Evolutionary conservation across 495 filamentous ascomycete species (phyloP), one percentile per base, ranked within the genome.

Genomic region (Penicillium arizonense): DNA sequence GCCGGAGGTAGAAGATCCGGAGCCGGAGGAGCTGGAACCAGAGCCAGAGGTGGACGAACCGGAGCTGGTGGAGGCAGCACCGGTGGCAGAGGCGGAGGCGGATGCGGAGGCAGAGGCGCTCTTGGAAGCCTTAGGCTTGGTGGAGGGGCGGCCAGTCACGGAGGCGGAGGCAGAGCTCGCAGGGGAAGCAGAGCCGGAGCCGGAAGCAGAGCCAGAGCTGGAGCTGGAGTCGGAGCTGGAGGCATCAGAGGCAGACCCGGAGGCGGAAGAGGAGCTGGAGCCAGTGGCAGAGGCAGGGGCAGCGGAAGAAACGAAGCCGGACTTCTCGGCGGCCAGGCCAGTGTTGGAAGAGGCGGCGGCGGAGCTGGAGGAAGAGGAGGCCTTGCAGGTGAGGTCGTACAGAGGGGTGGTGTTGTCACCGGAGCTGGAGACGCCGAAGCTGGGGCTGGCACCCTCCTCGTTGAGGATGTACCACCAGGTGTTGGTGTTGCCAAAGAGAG

Each of bases 391-490:
- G 43, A 90, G 74, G 61, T 88, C 77, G 68, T 77, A 90, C 14
- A 86, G 68, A 30, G 86, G 83, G 4, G 65, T 85, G 46, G 75
- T 82, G 52, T 65, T 76, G 47, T 84, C 74, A 52, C 77, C 71
- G 35, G 74, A 73, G 53, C 72, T 74, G 56, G 80, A 70, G 50
- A 84, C 60, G 46, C 89, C 89, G 67, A 94, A 93, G 75, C 82
- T 87, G 49, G 87, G 86, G 73, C 68, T 82, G 11, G 86, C 58
- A 28, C 68, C 69, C 30, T 79, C 77, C 55, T 93, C 89, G 61
- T 88, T 79, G 11, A 91, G 80, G 26, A 82, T 86, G 75, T 87
- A 90, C 73, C 73, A 95, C 80, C 81, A 95, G 48, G 82, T 84
- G 70, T 89, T 90, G 69, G 72, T 72, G 28, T 75, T 74, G 48